Evolutionary conservation across 768 basidiomycete species (phyloP), one percentile per base, ranked within the genome.

Genomic region (Amanita pallidorosea): DNA sequence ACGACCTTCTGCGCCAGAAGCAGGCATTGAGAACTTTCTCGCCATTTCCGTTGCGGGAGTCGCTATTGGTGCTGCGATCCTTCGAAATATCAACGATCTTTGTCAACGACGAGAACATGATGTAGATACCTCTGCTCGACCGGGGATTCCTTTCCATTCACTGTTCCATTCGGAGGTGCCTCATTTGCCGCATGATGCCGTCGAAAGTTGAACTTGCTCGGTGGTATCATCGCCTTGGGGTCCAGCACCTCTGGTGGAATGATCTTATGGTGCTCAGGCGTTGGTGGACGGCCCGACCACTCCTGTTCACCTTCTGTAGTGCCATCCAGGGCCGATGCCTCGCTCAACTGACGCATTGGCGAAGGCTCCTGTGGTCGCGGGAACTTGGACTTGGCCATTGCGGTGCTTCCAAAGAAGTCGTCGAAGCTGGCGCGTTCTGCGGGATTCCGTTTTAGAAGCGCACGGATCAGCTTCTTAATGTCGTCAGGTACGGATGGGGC

Each of bases 331-430:
- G 63, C 60, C 51, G 51, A 58, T 42, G 34, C 58, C 56, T 40
- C 53, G 51, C 12, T 52, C 58, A 58, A 13, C 66, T 9, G 58
- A 7, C 68, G 59, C 9, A 67, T 63, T 17, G 66, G 65, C 22
- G 62, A 53, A 25, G 62, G 61, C 54, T 70, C 66, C 37, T 66
- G 61, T 6, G 81, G 79, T 41, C 81, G 69, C 5, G 83, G 81
- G 59, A 89, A 89, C 67, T 84, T 90, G 35, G 78, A 83, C 62
- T 84, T 87, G 23, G 76, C 81, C 56, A 87, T 70, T 33, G 85
- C 92, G 29, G 74, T 75, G 56, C 87, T 89, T 47, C 75, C 73
- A 63, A 99, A 99, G 68, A 96, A 97, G 37, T 93, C 89, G 11
- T 94, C 88, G 54, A 94, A 99, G 51, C 76, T 83, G 20, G 90